Conservation (phyloP, 2,329 filamentous ascomycete genomes). For the Verticillium albo-atrum region DNA sequence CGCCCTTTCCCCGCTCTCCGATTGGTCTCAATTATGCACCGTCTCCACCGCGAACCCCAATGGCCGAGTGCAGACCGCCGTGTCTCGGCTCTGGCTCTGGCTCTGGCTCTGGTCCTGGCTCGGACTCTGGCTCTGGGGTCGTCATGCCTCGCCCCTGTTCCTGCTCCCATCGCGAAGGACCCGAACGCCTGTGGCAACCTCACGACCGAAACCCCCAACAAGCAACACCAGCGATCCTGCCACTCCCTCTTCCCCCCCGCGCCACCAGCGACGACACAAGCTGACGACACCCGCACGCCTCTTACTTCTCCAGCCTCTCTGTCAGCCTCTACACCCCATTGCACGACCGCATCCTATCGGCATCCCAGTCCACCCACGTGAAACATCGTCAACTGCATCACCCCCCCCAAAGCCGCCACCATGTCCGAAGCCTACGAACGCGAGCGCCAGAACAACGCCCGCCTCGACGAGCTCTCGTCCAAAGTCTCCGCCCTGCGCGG, state of each 20-base stretch:
- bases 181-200: background rate
- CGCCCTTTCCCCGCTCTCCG: background rate
- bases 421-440: slow-evolving; percentile 79
- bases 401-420: slow-evolving; percentile 10
- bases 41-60: background rate
- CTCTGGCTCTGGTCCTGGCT: background rate
- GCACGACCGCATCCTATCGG: too few relatives aligned
- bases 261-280: background rate
- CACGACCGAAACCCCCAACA: background rate
- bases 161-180: background rate
- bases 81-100: background rate
- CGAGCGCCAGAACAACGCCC: slow-evolving; percentile 89
- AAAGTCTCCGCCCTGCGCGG: slow-evolving; percentile 91
- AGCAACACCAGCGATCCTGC: background rate
- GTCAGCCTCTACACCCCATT: background rate
- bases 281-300: background rate
- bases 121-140: background rate
- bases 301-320: background rate
- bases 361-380: background rate
- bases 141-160: background rate
- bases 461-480: slow-evolving; percentile 81
- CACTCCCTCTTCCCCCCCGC: background rate
- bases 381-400: background rate
- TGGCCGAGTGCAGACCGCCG: background rate
- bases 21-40: background rate